Evolutionary conservation across 2,329 filamentous ascomycete genomes (phyloP).

Genomic region (Bipolaris zeicola): DNA sequence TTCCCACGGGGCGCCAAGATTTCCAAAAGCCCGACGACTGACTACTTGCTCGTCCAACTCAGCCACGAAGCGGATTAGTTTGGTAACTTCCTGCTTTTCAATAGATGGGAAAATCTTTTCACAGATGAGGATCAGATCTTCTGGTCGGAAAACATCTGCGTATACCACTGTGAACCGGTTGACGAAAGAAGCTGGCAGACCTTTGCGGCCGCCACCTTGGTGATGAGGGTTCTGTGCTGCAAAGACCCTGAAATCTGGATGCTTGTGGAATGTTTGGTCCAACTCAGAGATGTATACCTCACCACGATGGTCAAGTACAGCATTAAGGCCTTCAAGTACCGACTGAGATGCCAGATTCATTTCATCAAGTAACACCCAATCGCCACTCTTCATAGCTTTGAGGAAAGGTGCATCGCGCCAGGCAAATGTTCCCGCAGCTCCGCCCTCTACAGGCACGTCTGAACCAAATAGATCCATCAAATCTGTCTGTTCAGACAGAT

Average conservation of each 20-base stretch:
- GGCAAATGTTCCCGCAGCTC: slow-evolving; percentile 84
- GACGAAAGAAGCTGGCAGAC: slow-evolving; percentile 92
- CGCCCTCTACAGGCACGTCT: slow-evolving; percentile 94
- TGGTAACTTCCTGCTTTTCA: slow-evolving; percentile 62
- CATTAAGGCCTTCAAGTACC: slow-evolving; percentile 93
- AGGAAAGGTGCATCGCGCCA: slow-evolving; percentile 97
- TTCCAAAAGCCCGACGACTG: slow-evolving; percentile 59
- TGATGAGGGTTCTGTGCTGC: slow-evolving; percentile 98
- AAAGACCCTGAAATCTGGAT: slow-evolving; percentile 90
- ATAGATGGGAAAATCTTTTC: slow-evolving; percentile 74
- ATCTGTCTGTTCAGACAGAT: slow-evolving; percentile 96
- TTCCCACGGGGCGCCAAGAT: slow-evolving; percentile 81
- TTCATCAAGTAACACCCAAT: slow-evolving; percentile 96
- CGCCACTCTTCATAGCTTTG: slow-evolving; percentile 92
- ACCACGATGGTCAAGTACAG: slow-evolving; percentile 93
- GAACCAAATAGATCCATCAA: slow-evolving; percentile 97
- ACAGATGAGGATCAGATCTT: slow-evolving; percentile 84
- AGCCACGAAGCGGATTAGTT: slow-evolving; percentile 80
- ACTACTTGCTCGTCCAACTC: slow-evolving; percentile 75
- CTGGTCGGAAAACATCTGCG: slow-evolving; percentile 82
- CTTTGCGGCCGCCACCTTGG: slow-evolving; percentile 93
- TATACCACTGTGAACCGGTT: slow-evolving; percentile 99
- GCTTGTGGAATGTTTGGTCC: slow-evolving; percentile 89
- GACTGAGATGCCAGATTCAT: slow-evolving; percentile 99
- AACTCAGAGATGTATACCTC: slow-evolving; percentile 95